Evolutionary conservation across 2,329 filamentous ascomycete genomes (phyloP).

Genomic region (Fusarium denticulatum): DNA sequence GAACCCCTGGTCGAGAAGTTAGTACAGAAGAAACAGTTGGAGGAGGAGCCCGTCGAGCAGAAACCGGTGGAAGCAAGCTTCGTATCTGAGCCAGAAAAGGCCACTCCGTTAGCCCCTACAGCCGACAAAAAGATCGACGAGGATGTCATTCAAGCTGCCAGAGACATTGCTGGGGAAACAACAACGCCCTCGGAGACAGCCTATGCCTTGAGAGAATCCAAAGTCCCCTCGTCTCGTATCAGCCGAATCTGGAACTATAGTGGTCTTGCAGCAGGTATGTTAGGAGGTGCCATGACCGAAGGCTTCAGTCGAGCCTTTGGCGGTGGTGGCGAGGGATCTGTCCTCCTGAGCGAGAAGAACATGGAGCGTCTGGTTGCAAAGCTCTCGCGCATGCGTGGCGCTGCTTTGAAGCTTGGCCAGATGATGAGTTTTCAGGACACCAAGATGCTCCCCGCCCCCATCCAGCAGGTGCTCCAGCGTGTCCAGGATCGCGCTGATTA

Average conservation of each 20-base stretch:
- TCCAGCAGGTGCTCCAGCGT: constrained; percentile 89
- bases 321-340: constrained; percentile 72
- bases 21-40: not conserved
- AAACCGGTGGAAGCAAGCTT: not conserved
- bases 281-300: constrained; percentile 90
- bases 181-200: constrained; percentile 37
- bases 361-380: constrained; percentile 94
- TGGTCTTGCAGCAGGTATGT: constrained; percentile 92
- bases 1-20: not conserved
- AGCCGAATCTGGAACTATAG: constrained; percentile 95
- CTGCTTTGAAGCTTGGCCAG: constrained; percentile 95
- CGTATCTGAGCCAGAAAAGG: not conserved
- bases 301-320: constrained; percentile 83
- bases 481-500: constrained; percentile 98
- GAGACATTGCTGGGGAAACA: constrained; percentile 38
- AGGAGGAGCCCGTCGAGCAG: not conserved
- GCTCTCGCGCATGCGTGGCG: constrained; percentile 94
- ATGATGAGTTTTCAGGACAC: constrained; percentile 99
- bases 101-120: not conserved
- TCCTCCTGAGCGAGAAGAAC: constrained; percentile 88
- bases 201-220: constrained; percentile 86
- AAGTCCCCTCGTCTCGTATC: constrained; percentile 86
- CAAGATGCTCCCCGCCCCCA: constrained; percentile 88
- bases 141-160: constrained; percentile 38
- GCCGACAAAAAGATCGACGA: constrained; percentile 20